A percentile compares a stretch with the other conserved stretches of the same genome.
Evolutionary conservation across 176 grass and related monocot species (phyloP).

Genomic region (Eleusine indica): DNA sequence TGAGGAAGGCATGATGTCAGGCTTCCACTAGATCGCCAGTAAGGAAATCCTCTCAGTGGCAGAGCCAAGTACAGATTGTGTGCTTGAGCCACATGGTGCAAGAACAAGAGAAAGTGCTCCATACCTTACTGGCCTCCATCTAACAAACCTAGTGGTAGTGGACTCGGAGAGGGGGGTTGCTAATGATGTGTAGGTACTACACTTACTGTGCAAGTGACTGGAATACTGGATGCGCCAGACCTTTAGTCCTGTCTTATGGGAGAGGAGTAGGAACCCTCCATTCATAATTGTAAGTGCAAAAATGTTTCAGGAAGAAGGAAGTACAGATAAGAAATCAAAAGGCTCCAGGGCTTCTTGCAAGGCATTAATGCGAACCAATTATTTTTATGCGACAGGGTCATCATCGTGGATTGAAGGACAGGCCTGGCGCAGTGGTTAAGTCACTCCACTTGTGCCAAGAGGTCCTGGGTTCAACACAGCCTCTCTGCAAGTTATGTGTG

Average conservation of each 20-base stretch:
- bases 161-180: neutral
- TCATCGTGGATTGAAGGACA: no score
- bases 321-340: no score
- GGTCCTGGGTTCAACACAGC: no score
- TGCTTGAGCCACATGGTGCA: neutral
- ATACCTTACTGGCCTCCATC: neutral
- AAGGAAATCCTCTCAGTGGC: neutral
- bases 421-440: no score
- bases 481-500: no score
- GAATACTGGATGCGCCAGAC: neutral
- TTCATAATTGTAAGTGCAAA: no score
- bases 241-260: neutral
- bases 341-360: no score
- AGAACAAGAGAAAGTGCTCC: neutral
- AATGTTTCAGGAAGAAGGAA: no score
- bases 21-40: neutral
- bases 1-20: neutral
- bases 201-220: neutral
- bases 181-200: neutral
- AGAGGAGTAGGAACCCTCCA: no score
- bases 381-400: no score
- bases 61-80: neutral
- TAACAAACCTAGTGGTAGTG: neutral
- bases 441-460: no score
- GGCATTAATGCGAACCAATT: no score